These are phyloP conservation scores for Rhynchospora tenuis DNA, from an alignment of 176 grass and related monocot species.

Conservation along the genomic window DNA sequence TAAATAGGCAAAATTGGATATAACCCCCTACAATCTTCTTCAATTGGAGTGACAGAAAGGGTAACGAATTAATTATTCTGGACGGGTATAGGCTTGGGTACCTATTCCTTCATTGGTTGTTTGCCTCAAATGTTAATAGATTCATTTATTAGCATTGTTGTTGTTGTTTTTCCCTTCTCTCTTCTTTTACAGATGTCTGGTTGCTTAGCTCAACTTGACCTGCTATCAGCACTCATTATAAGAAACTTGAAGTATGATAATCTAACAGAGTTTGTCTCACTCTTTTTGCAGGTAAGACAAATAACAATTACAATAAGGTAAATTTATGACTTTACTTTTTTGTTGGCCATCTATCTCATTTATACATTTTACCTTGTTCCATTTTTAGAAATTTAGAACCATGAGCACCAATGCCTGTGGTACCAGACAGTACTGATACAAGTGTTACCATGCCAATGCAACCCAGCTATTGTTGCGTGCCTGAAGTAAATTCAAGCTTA, in stretches of 20 bases:
- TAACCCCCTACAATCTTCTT: too few species aligned
- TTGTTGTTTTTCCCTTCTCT: not conserved
- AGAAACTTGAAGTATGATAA: not conserved
- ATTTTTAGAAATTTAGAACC: constrained; percentile 8
- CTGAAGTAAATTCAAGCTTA: not conserved
- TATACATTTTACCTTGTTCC: not conserved
- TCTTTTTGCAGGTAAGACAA: constrained; percentile 69
- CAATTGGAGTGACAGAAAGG: not conserved
- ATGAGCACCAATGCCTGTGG: not conserved
- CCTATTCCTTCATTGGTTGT: not conserved
- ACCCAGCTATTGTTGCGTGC: not conserved
- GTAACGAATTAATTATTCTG: not conserved
- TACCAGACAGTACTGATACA: not conserved
- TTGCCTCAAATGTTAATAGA: not conserved
- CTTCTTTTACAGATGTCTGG: not conserved
- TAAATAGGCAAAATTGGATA: too few species aligned
- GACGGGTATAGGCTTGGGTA: not conserved
- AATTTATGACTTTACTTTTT: not conserved
- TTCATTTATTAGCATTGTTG: not conserved
- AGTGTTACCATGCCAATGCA: not conserved
- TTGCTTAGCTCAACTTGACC: not conserved
- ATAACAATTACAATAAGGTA: constrained; percentile 96
- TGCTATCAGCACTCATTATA: not conserved
- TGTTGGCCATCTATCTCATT: not conserved
- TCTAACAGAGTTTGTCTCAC: constrained; percentile 23